Evolutionary conservation across 352 stramenopile species (phyloP), one percentile per base, ranked within the genome.

Genomic region (Pythium pyrilobum): DNA sequence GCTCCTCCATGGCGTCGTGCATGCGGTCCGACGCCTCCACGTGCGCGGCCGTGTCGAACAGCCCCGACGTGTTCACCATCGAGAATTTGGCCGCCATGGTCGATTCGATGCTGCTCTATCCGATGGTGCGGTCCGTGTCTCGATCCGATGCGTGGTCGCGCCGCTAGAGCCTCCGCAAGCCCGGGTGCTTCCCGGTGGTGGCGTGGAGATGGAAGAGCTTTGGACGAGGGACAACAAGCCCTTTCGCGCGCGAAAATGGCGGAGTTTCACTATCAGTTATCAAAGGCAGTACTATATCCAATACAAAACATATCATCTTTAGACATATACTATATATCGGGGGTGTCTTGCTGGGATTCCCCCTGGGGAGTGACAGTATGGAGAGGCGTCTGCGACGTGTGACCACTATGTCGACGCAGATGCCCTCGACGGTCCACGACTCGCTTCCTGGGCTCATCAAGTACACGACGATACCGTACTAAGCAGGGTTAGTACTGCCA

Each of bases 11-110:
- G 0, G 81, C 81, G 36, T 55, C 62, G 20, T 87, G 78, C 77
- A 92, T 84, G 34, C 81, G 78, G 47, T 88, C 77, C 13, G 77
- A 76, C 6, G 81, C 78, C 58, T 89, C 78, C 12, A 83, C 49
- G 48, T 92, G 81, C 24, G 80, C 76, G 36, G 67, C 74, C 20
- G 81, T 63, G 62, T 81, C 77, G 53, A 92, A 92, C 13, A 91
- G 69, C 34, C 77, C 76, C 2, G 76, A 85, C 4, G 71, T 81
- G 55, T 82, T 85, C 41, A 66, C 80, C 80, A 91, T 90, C 29
- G 75, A 86, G 42, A 92, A 92, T 51, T 92, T 92, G 32, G 74
- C 64, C 52, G 78, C 77, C 81, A 92, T 92, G 4, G 40, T 70
- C 8, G 24, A 25, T 25, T 25, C 16, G 21, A 46, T 32, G 10